phyloP scores from a whole-genome alignment of 1,284 basidiomycete species.

The Ustilago tritici region DNA sequence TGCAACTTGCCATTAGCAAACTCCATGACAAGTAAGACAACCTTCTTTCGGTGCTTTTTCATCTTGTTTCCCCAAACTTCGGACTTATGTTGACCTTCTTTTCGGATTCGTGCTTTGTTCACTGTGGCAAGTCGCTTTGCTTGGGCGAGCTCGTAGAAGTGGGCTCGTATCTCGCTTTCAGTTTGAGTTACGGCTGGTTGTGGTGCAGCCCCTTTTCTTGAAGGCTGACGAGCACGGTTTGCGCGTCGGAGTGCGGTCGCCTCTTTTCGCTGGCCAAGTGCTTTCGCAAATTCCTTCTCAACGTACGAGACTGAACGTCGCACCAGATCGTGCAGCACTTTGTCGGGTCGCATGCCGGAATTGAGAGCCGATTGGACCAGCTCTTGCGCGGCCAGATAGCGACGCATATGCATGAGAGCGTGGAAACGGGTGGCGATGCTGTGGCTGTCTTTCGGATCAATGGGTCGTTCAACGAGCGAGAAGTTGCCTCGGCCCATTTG shows the following conservation, averaged over 20 bases:
- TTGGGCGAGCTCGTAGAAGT: conserved; percentile 22
- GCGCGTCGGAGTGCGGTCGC: not conserved
- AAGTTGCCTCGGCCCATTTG: conserved; percentile 16
- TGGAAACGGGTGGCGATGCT: conserved; percentile 44
- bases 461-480: conserved; percentile 22
- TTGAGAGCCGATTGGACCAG: conserved; percentile 33
- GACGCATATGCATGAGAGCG: conserved; percentile 22
- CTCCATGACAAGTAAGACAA: conserved; percentile 31
- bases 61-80: conserved; percentile 6
- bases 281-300: conserved; percentile 16
- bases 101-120: conserved; percentile 17
- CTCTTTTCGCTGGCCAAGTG: not conserved
- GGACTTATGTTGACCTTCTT: not conserved
- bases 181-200: not conserved
- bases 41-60: conserved; percentile 32
- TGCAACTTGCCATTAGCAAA: conserved; percentile 39
- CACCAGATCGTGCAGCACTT: conserved; percentile 29
- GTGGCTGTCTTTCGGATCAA: conserved; percentile 17
- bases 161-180: not conserved
- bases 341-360: conserved; percentile 27
- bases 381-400: conserved; percentile 44
- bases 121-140: conserved; percentile 5
- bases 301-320: conserved; percentile 24
- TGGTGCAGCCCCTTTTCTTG: not conserved
- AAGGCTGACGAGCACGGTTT: not conserved